Base-by-base conservation (phyloP, 2,329 filamentous ascomycete species). In the Sporothrix mexicana region DNA sequence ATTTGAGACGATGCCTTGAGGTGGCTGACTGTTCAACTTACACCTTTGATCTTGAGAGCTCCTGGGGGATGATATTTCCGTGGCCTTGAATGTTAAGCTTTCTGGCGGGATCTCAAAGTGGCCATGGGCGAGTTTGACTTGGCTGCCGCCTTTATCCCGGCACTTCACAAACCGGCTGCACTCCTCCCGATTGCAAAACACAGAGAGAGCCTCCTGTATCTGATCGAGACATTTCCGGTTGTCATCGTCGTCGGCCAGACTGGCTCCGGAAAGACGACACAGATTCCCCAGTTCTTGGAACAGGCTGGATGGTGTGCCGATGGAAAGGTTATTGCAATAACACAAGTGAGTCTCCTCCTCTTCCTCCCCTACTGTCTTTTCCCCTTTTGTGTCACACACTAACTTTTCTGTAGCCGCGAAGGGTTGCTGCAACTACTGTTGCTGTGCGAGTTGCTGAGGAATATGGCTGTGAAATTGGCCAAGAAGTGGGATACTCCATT, bases 161-260 rank as follows among this genome's bases (percentile, higher is more conserved):
- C 93, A 23, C 85, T 98, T 17, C 93, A 98, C 82, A 97, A 96
- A 79, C 95, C 95, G 0, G 84, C 94, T 3, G 87, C 92, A 8
- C 84, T 98, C 1, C 86, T 99, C 1, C 95, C 96, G 0, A 98
- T 99, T 74, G 90, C 95, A 45, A 92, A 92, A 76, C 92, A 98
- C 77, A 90, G 90, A 75, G 87, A 96, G 72, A 90, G 87, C 71
- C 84, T 99, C 1, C 87, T 98, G 1, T 98, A 97, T 81, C 87
- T 95, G 15, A 88, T 98, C 73, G 95, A 98, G 80, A 94, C 89
- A 8, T 89, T 90, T 75, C 91, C 93, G 0, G 91, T 98, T 73
- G 95, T 93, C 0, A 93, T 98, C 69, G 90, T 98, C 13, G 90
- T 98, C 71, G 96, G 95, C 9, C 94, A 98, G 79, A 98, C 96